A percentile compares a stretch with the other conserved stretches of the same genome.
phyloP scores from a whole-genome alignment of 78 protist species.

The Polysphondylium violaceum region DNA sequence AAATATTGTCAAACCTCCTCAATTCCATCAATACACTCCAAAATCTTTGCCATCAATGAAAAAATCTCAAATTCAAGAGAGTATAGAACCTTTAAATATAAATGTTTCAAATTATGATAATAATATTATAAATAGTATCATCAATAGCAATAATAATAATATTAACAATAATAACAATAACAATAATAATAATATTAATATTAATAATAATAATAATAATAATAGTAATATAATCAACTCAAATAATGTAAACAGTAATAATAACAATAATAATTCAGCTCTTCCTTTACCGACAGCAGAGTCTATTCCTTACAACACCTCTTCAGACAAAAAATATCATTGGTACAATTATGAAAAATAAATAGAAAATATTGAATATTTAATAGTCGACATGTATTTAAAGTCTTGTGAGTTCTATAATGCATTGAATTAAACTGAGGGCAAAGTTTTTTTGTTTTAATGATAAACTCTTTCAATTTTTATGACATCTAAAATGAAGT shows the following conservation, averaged over 20 bases:
- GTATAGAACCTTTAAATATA: neutral
- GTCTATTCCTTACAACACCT: slow-evolving; percentile 20
- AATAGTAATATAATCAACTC: neutral
- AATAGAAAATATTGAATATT: neutral
- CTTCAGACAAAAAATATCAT: slow-evolving; percentile 27
- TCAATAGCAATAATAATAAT: neutral
- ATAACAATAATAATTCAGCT: neutral
- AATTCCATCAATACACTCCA: slow-evolving; percentile 77
- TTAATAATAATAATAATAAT: neutral
- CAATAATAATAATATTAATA: neutral
- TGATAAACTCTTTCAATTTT: neutral
- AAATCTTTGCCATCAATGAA: neutral
- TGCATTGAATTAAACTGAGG: neutral
- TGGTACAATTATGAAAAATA: slow-evolving; percentile 35
- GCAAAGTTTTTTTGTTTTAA: neutral
- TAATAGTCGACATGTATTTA: no score
- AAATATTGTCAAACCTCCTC: slow-evolving; percentile 71
- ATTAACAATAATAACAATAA: neutral
- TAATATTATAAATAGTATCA: neutral
- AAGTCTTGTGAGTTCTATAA: no score
- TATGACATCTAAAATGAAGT: no score
- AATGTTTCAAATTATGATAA: neutral
- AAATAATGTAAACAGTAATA: neutral
- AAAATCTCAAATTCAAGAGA: neutral
- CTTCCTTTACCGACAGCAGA: slow-evolving; percentile 14